Evolutionary conservation across 345 rosid species (phyloP).

Genomic region (Angophora floribunda): DNA sequence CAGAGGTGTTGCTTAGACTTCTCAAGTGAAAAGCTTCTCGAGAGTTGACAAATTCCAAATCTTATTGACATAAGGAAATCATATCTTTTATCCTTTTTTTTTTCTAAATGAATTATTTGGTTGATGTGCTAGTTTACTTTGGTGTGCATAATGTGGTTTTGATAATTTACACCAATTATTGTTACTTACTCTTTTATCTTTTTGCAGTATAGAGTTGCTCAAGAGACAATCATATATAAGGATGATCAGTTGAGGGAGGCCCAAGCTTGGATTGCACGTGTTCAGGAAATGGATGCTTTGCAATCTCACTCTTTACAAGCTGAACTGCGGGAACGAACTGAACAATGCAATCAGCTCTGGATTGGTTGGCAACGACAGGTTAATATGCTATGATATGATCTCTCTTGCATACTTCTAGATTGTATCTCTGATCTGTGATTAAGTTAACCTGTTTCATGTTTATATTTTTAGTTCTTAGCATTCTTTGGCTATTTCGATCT

Average conservation of each 20-base stretch:
- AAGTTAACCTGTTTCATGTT: neutral
- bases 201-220: slow-evolving; percentile 84
- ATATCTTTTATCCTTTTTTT: neutral
- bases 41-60: neutral
- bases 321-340: slow-evolving; percentile 78
- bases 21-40: neutral
- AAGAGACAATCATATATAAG: slow-evolving; percentile 69
- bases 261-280: slow-evolving; percentile 74
- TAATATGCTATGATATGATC: slow-evolving; percentile 2
- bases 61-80: neutral
- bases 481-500: neutral
- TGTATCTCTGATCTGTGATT: neutral
- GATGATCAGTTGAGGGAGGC: slow-evolving; percentile 85
- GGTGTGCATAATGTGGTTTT: neutral
- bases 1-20: neutral
- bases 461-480: neutral
- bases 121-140: neutral
- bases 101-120: neutral
- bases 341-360: slow-evolving; percentile 91
- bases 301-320: slow-evolving; percentile 78
- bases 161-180: neutral
- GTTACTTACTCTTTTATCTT: neutral
- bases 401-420: neutral
- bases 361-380: slow-evolving; percentile 96
- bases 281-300: slow-evolving; percentile 82